These are phyloP conservation scores for Citrus hindsii DNA, from an alignment of 345 rosid genomes.

Conservation along the genomic window DNA sequence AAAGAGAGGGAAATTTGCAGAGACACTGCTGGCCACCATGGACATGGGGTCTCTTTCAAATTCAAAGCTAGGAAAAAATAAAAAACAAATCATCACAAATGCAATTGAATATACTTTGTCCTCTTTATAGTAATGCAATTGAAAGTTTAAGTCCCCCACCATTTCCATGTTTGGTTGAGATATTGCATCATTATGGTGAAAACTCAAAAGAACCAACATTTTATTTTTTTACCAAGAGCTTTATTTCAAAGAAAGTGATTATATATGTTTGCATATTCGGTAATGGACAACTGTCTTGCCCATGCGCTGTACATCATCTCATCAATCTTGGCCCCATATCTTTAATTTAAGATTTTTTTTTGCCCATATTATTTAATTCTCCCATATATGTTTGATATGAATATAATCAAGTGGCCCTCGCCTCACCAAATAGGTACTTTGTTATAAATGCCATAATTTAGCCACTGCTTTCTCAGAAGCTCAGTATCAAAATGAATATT, in stretches of 20 bases:
- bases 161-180: neutral
- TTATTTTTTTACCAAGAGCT: neutral
- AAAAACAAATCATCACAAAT: neutral
- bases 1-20: conserved; percentile 1
- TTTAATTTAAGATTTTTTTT: too few species aligned
- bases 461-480: too few species aligned
- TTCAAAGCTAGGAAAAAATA: neutral
- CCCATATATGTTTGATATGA: neutral
- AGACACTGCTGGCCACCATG: neutral
- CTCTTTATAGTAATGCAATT: neutral
- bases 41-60: neutral
- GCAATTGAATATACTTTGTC: neutral
- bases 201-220: neutral
- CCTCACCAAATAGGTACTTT: neutral
- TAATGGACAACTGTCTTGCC: neutral
- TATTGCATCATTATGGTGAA: neutral
- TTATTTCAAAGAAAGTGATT: conserved; percentile 3
- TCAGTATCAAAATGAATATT: neutral
- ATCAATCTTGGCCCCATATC: neutral
- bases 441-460: neutral
- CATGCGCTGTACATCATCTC: neutral
- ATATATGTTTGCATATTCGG: neutral
- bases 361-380: too few species aligned
- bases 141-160: neutral
- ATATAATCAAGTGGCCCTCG: neutral